Conservation (phyloP, 2,329 filamentous ascomycete species). For the Calycina herbarum region DNA sequence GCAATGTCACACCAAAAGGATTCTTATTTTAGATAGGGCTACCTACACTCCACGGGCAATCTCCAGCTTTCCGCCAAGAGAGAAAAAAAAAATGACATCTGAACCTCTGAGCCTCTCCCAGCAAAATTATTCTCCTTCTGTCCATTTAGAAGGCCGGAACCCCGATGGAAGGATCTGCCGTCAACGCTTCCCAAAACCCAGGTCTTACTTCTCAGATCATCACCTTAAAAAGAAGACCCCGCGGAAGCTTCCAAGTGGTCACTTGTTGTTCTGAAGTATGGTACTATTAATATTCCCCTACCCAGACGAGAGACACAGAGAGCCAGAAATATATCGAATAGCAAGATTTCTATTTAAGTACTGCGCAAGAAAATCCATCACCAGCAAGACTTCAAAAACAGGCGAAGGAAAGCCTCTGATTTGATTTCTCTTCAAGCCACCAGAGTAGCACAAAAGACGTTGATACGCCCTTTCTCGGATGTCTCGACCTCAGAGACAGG, state of each 20-base stretch:
- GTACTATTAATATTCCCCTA: neutral
- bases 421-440: neutral
- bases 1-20: neutral
- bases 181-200: neutral
- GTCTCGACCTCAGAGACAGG: neutral
- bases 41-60: neutral
- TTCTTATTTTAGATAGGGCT: slow-evolving; percentile 2
- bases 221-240: neutral
- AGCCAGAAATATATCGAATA: neutral
- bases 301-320: neutral
- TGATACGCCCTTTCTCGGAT: neutral
- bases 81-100: neutral
- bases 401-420: neutral
- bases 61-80: slow-evolving; percentile 13
- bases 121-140: neutral
- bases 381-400: neutral
- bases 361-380: neutral
- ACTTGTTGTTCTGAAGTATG: neutral
- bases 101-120: neutral
- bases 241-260: neutral
- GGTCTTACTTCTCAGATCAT: neutral
- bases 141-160: neutral
- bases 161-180: neutral
- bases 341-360: neutral
- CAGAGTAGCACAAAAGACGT: neutral